phyloP scores from a whole-genome alignment of 257 asterid genomes.

The Eucommia ulmoides region DNA sequence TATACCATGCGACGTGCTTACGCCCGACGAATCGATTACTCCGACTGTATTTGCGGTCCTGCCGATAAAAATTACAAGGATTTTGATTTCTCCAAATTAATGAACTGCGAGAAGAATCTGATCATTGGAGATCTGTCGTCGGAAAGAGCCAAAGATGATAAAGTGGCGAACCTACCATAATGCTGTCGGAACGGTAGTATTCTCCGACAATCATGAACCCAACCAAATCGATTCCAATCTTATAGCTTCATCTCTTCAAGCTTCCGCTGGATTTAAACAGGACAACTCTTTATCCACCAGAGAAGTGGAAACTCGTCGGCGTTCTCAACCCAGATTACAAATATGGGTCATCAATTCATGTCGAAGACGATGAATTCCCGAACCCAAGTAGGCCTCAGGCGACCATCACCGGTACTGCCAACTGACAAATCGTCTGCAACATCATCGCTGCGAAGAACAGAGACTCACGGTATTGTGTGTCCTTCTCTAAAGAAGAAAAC shows the following conservation, averaged over 20 bases:
- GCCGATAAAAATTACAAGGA: neutral
- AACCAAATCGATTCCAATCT: neutral
- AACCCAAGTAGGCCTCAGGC: neutral
- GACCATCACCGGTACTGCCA: neutral
- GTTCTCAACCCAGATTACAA: constrained; percentile 1
- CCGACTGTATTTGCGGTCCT: neutral
- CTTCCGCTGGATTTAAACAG: neutral
- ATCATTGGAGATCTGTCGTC: neutral
- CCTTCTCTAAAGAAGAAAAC: too few species aligned
- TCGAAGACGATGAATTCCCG: neutral
- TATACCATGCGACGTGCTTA: neutral
- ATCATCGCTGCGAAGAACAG: neutral
- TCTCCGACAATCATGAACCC: neutral
- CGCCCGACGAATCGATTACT: neutral
- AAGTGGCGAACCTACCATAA: neutral
- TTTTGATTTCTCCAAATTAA: neutral
- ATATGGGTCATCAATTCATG: neutral
- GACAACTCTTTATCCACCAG: constrained; percentile 1
- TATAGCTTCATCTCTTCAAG: neutral
- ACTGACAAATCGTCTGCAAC: neutral
- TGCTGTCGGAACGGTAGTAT: neutral
- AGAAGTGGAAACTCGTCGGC: neutral
- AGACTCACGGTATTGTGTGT: neutral
- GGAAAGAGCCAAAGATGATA: neutral
- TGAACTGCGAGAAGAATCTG: constrained; percentile 1